phyloP scores from a whole-genome alignment of 2,329 filamentous ascomycete species.

The Paracorniculantispora psalliotae region DNA sequence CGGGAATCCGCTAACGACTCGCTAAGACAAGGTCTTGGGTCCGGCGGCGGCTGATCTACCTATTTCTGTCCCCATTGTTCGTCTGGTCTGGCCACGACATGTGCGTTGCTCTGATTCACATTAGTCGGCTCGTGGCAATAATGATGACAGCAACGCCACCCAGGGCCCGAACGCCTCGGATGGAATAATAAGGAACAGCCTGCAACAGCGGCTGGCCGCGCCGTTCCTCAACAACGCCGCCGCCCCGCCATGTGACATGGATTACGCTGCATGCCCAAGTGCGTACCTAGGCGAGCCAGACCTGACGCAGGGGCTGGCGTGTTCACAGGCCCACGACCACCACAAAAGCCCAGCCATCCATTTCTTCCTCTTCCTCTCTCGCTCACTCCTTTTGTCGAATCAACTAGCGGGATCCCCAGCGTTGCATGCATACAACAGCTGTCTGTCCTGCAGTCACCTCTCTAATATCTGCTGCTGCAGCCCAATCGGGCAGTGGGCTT shows the following conservation, averaged over 20 bases:
- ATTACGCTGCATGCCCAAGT: not conserved
- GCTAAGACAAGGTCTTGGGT: not conserved
- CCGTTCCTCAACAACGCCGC: not conserved
- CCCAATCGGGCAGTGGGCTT: constrained; percentile 2
- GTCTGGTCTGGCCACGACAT: not conserved
- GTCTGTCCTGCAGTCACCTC: not conserved
- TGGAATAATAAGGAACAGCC: not conserved
- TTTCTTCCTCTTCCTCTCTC: not conserved
- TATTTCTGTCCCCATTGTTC: not conserved
- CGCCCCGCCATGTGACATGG: not conserved
- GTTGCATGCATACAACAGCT: not conserved
- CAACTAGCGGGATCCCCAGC: too few species aligned
- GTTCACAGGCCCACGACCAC: not conserved
- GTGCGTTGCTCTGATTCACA: not conserved
- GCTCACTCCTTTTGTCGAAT: not conserved
- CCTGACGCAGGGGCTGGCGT: constrained; percentile 2
- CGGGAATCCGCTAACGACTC: not conserved
- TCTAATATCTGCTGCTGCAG: not conserved
- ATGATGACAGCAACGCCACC: not conserved
- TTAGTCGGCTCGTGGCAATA: not conserved
- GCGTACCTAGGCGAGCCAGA: not conserved
- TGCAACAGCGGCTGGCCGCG: not conserved
- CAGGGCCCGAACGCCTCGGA: not conserved
- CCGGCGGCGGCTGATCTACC: not conserved
- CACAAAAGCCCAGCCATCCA: constrained; percentile 8